phyloP scores from a whole-genome alignment of 2,329 filamentous ascomycete genomes.

The Cercospora canescens region DNA sequence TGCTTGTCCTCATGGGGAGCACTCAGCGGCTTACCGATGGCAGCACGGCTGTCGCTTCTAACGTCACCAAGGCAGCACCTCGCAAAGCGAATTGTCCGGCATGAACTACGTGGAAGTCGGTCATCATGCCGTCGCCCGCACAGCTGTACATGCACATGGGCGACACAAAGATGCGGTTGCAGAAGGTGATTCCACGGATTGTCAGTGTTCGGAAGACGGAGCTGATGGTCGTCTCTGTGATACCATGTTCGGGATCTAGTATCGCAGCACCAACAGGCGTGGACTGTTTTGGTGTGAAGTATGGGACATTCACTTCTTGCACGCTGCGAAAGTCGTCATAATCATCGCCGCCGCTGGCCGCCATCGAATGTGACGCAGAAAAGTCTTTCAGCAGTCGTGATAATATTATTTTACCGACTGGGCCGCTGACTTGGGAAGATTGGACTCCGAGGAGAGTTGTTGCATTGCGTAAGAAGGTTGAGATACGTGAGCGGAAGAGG shows the following conservation, averaged over 20 bases:
- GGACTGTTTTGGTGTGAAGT: background rate
- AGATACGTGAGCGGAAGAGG: no score
- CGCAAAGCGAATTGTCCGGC: background rate
- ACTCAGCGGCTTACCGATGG: background rate
- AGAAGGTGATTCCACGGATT: constrained; percentile 3
- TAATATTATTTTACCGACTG: no score
- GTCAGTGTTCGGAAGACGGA: background rate
- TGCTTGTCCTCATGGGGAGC: background rate
- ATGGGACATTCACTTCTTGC: background rate
- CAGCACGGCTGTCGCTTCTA: background rate
- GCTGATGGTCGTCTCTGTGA: background rate
- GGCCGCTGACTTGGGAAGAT: no score
- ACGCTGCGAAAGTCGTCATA: background rate
- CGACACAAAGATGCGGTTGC: constrained; percentile 10
- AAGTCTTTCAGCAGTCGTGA: no score
- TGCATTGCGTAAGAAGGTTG: no score
- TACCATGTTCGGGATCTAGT: background rate
- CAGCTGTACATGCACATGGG: constrained; percentile 13
- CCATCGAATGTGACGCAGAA: no score
- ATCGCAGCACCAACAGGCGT: background rate
- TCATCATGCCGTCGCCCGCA: constrained; percentile 10
- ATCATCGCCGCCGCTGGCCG: background rate
- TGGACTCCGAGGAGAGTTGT: no score
- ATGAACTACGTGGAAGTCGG: constrained; percentile 7
- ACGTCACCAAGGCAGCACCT: background rate